Base-by-base conservation (phyloP, 2,329 filamentous ascomycete genomes). In the Mollisiaceae sp. region DNA sequence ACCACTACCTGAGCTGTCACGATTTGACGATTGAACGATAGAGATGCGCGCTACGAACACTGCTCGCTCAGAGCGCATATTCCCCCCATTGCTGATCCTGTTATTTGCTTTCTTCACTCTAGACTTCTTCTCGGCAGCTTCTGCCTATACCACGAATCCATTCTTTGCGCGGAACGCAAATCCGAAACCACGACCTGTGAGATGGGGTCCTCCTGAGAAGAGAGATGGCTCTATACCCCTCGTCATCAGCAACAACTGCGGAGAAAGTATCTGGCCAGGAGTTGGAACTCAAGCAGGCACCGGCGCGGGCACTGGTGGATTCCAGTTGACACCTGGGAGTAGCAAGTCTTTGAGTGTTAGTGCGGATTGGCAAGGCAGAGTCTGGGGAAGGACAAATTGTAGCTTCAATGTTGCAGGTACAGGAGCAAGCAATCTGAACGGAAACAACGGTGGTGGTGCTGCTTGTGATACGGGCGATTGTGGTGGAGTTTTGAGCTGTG, bases 371-470 rank as follows among this genome's bases (percentile, higher is more conserved):
- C 89, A 91, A 75, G 92, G 92, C 11, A 86, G 92, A 62, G 82
- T 95, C 35, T 95, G 92, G 92, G 92, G 89, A 14, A 83, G 92
- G 62, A 94, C 92, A 20, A 95, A 95, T 75, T 96, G 92, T 79
- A 91, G 86, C 45, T 92, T 93, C 76, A 87, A 89, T 71, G 81
- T 81, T 18, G 83, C 87, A 57, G 90, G 89, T 1, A 87, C 83
- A 60, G 81, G 78, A n/a, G 78, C 83, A 22, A 77, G 78, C 24
- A 80, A 79, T 65, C 77, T 79, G 36, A 77, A 75, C 50, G 75
- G 74, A 38, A 72, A 74, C 60, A 76, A 79, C 70, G 81, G 81
- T 41, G 74, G 77, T n/a, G 81, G 82, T 9, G 78, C 77, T 52
- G 88, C 90, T 24, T 95, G 92, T 77, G 77, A 81, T 59, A 93